Base-by-base conservation (phyloP, 169 alveolate genomes). In the Ichthyophthirius multifiliis region DNA sequence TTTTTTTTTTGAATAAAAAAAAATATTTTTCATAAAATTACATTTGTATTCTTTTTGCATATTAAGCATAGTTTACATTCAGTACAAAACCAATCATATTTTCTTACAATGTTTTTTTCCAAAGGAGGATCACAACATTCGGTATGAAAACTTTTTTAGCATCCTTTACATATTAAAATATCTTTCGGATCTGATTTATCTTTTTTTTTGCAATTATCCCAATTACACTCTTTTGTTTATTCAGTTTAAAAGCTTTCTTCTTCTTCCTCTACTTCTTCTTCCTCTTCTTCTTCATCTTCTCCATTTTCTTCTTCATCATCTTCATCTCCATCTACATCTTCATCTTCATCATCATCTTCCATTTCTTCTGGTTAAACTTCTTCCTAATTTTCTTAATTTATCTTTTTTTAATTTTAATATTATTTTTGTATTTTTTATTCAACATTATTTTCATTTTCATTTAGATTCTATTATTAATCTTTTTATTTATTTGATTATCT, bases 51-150 rank as follows among this genome's bases (percentile, higher is more conserved):
- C 46, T 65, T 75, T 44, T 43, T 48, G 34, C 91, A 86, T 1
- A 15, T 13, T 1, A 41, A 23, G 64, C 89, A 86, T 10, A 62
- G 35, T 23, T 86, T 86, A 39, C 91, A 86, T 15, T 86, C 88
- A 1, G 83, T 47, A 37, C 91, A 86, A 23, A 65, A 65, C 88
- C 88, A 86, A 44, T 77, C 78, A 12, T 74, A 74, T 23, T 73
- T 76, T 16, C 65, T 63, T 15, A 81, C 85, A 6, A 82, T 55
- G 7, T 81, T 76, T 7, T 73, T 32, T 30, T 82, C 65, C n/a
- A 86, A 47, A 5, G 88, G 79, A 13, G 84, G 88, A 18, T 65
- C 48, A 18, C 30, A 39, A 67, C 89, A 83, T 1, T 35, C 43
- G 27, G 77, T 35, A 47, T 83, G 89, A 34, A 35, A 83, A 5